These are phyloP conservation scores for Diaporthe ampelina DNA, from an alignment of 2,329 filamentous ascomycete species.

Conservation along the genomic window DNA sequence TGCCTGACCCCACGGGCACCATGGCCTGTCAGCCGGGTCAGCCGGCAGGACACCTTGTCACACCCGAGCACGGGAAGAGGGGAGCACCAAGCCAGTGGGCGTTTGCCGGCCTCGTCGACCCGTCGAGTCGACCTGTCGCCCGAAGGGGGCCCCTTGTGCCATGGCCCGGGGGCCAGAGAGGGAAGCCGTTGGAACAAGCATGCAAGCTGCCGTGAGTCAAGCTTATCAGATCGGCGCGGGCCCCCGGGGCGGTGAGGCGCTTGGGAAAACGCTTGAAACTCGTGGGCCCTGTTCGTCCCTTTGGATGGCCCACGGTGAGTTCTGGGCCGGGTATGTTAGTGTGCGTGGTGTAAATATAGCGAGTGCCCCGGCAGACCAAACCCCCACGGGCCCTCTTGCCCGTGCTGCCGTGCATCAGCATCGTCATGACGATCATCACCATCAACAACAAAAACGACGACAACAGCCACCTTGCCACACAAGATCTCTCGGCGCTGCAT, in stretches of 20 bases:
- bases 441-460: no score
- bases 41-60: conserved; percentile 3
- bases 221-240: conserved; percentile 26
- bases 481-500: conserved; percentile 13
- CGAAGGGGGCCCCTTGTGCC: no score
- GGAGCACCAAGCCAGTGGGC: background rate
- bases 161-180: background rate
- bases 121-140: background rate
- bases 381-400: background rate
- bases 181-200: background rate
- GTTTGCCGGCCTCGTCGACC: background rate
- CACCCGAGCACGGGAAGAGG: background rate
- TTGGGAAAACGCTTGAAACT: conserved; percentile 10
- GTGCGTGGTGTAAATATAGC: conserved; percentile 3
- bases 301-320: background rate
- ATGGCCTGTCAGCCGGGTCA: conserved; percentile 19
- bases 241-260: conserved; percentile 22
- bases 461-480: no score
- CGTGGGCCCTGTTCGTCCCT: conserved; percentile 1
- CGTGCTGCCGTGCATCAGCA: background rate
- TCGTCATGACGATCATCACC: background rate
- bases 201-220: conserved; percentile 22
- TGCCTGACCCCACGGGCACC: background rate
- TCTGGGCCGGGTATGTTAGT: no score
- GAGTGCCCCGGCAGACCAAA: background rate